These are phyloP conservation scores for Saccharomycopsis sp. DNA, from an alignment of 805 yeast genomes.

Conservation along the genomic window DNA sequence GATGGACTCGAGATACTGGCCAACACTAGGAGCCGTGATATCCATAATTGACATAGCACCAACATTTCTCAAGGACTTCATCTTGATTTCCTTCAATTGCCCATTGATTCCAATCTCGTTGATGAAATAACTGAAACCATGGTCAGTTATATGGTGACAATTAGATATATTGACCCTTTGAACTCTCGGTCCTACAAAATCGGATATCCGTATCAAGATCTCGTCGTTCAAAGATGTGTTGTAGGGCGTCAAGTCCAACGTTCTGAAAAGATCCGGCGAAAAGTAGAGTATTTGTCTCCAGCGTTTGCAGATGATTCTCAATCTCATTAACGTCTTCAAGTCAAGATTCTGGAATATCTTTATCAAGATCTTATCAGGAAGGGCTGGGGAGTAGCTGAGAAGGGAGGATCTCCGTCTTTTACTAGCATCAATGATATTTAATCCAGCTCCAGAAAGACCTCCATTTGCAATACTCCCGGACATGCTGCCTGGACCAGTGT, in stretches of 20 bases:
- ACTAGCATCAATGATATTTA: conserved; percentile 24
- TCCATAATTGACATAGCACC: conserved; percentile 81
- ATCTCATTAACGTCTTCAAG: conserved; percentile 53
- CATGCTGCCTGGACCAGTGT: neutral
- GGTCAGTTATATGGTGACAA: conserved; percentile 73
- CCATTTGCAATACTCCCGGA: neutral
- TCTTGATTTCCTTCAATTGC: conserved; percentile 43
- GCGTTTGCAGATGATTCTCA: conserved; percentile 51
- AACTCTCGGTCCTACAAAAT: conserved; percentile 68
- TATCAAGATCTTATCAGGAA: conserved; percentile 55
- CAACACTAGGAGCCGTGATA: conserved; percentile 57
- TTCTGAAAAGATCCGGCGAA: conserved; percentile 45
- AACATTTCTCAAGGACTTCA: conserved; percentile 72
- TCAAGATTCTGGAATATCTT: conserved; percentile 46
- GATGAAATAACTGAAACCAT: conserved; percentile 63
- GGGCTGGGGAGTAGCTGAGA: conserved; percentile 42
- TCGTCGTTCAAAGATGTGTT: conserved; percentile 54
- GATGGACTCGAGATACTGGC: conserved; percentile 48
- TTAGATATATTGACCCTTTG: conserved; percentile 53
- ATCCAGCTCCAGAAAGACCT: conserved; percentile 25
- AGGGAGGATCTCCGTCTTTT: conserved; percentile 50
- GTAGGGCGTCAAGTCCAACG: conserved; percentile 55
- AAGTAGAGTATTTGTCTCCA: conserved; percentile 62
- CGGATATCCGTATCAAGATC: conserved; percentile 50
- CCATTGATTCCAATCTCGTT: conserved; percentile 67